phyloP scores from a whole-genome alignment of 2,329 filamentous ascomycete genomes.

The Ophiostoma sp. region DNA sequence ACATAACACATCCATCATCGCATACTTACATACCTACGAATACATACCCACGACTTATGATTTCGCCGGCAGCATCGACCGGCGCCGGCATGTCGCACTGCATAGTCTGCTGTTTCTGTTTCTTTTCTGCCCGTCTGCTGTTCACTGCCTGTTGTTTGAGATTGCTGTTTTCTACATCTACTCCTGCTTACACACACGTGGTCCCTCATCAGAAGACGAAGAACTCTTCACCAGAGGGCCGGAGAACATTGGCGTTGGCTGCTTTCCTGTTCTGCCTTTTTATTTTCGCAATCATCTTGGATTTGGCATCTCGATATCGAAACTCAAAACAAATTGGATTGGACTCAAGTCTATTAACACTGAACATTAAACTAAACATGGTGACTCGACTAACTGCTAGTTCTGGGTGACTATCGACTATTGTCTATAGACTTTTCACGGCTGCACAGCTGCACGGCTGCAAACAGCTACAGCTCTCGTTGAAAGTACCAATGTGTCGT shows the following conservation, averaged over 20 bases:
- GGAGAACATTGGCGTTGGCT: background rate
- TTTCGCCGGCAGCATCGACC: too few relatives aligned
- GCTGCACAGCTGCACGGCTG: too few relatives aligned
- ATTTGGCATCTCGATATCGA: background rate
- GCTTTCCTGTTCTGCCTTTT: background rate
- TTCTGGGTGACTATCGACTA: too few relatives aligned
- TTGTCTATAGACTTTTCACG: too few relatives aligned
- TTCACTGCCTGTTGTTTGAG: background rate
- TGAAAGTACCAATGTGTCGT: too few relatives aligned
- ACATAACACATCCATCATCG: background rate
- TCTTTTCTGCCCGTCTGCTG: too few relatives aligned
- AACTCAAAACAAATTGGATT: background rate
- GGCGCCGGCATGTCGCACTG: background rate
- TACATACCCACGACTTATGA: background rate
- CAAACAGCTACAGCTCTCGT: too few relatives aligned
- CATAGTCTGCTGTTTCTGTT: background rate
- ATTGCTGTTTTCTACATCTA: background rate
- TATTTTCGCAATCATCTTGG: background rate
- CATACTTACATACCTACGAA: background rate
- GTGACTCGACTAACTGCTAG: too few relatives aligned
- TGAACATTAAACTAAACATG: too few relatives aligned
- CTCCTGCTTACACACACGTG: background rate
- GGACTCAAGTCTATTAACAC: background rate
- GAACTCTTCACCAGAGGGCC: background rate
- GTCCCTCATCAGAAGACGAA: background rate